These are phyloP conservation scores for Zygnema circumcarinatum DNA, from an alignment of 139 green algal genomes.

Conservation along the genomic window DNA sequence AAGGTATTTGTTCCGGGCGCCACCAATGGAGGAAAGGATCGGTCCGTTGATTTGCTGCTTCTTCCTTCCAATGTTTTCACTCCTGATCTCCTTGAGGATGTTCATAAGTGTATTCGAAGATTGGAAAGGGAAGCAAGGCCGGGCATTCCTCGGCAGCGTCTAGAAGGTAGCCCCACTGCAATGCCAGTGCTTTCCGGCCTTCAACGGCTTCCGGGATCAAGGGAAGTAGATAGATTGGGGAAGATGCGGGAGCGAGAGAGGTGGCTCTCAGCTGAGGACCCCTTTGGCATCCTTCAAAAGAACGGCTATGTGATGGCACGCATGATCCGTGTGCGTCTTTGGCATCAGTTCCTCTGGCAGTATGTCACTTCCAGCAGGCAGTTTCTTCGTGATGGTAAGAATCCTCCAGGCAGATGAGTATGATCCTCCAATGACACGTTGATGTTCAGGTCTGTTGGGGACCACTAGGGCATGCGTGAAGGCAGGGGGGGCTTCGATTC, in stretches of 20 bases:
- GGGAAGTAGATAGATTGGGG: not conserved
- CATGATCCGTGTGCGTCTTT: conserved; percentile 43
- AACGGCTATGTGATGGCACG: conserved; percentile 35
- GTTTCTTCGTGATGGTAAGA: not conserved
- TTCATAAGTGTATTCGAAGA: not conserved
- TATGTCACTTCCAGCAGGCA: conserved; percentile 34
- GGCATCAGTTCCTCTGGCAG: conserved; percentile 45
- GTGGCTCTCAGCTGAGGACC: not conserved
- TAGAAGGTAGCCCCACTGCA: not conserved
- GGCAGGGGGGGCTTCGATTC: too few relatives aligned
- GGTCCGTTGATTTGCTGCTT: conserved; percentile 25
- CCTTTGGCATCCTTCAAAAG: not conserved
- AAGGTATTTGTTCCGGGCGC: conserved; percentile 17
- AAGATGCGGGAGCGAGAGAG: not conserved
- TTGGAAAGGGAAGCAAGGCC: not conserved
- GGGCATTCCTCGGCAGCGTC: not conserved
- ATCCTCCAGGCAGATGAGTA: not conserved
- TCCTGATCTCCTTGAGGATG: not conserved
- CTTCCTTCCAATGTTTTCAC: not conserved
- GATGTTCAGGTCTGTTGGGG: too few relatives aligned
- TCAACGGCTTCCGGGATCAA: not conserved
- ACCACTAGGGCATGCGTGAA: too few relatives aligned
- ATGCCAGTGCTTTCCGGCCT: not conserved
- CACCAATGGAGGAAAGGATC: conserved; percentile 21
- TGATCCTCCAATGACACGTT: too few relatives aligned